These are phyloP conservation scores for Drosera capensis DNA, from an alignment of 148 eudicot genomes.

Conservation along the genomic window DNA sequence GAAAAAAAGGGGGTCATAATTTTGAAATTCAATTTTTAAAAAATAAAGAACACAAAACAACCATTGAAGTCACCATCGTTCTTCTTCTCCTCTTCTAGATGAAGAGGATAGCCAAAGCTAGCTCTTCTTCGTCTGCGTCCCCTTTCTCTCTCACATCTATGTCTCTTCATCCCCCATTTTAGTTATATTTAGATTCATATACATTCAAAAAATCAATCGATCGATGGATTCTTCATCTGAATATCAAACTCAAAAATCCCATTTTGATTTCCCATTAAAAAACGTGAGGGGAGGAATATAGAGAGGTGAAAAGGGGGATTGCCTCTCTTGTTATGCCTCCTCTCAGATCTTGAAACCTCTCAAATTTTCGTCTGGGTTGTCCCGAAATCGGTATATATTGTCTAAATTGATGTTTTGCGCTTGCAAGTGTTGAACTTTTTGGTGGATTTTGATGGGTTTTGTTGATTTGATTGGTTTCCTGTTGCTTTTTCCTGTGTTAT, in stretches of 20 bases:
- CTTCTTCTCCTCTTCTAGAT: background rate
- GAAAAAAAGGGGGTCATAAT: too few species aligned
- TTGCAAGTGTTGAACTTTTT: background rate
- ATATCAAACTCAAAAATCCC: background rate
- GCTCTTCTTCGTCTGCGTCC: background rate
- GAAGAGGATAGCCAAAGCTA: background rate
- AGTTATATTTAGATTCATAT: background rate
- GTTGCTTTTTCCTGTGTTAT: conserved; percentile 6
- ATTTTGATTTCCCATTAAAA: background rate
- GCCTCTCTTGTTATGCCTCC: conserved; percentile 35
- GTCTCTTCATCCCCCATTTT: background rate
- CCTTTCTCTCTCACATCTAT: background rate
- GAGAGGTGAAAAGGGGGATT: conserved; percentile 20
- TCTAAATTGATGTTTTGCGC: background rate
- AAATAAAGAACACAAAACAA: background rate
- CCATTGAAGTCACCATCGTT: background rate
- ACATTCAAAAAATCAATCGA: background rate
- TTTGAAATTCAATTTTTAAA: background rate
- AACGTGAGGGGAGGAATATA: background rate
- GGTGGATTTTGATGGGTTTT: background rate
- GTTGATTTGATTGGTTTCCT: background rate
- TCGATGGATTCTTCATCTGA: background rate
- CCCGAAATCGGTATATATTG: background rate
- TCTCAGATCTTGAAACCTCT: conserved; percentile 39
- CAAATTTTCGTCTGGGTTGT: background rate